Base-by-base conservation (phyloP, 2,329 filamentous ascomycete species). In the Harringtonia lauricola region DNA sequence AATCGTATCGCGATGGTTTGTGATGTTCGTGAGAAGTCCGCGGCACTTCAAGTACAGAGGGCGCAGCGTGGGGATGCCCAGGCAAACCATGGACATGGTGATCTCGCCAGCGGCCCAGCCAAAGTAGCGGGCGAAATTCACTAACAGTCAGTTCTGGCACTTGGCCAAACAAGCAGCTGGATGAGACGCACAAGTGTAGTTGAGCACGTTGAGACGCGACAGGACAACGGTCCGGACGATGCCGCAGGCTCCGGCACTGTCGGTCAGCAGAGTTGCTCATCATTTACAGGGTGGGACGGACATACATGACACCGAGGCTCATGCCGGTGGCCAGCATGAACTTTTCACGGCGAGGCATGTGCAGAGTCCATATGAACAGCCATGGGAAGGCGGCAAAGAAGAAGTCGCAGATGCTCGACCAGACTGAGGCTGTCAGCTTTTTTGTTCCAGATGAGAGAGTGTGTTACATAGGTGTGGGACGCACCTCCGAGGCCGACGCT, bases 271-370 rank as follows among this genome's bases (percentile, higher is more conserved):
- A 33, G 28, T 29, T 29, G 28, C 14, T 29, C 28, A 29, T 8
- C 28, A 14, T 29, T 8, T 6, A n/a, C 30, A 33, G 5, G 30
- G 13, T n/a, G n/a, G n/a, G n/a, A n/a, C n/a, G 30, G 13, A 33
- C 13, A n/a, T 37, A 50, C 42, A 51, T 45, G 5, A 49, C 40
- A 17, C 49, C 49, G 5, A 51, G 10, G 36, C 66, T 68, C 36
- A 70, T 60, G 41, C 64, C 63, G 18, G 55, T 51, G 0, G 64
- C 59, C 9, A 69, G 60, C n/a, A 66, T 56, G 21, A 67, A 56
- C 52, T 67, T 69, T 35, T 70, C 66, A 15, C 63, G 57, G n/a
- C 53, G 59, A 14, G 63, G 62, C 64, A 70, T 69, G 28, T 65
- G 61, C 8, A 69, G 47, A 0, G 60, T 58, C 63, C 65, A 67